phyloP scores from a whole-genome alignment of 345 rosid genomes.

The Moricandia arvensis region DNA sequence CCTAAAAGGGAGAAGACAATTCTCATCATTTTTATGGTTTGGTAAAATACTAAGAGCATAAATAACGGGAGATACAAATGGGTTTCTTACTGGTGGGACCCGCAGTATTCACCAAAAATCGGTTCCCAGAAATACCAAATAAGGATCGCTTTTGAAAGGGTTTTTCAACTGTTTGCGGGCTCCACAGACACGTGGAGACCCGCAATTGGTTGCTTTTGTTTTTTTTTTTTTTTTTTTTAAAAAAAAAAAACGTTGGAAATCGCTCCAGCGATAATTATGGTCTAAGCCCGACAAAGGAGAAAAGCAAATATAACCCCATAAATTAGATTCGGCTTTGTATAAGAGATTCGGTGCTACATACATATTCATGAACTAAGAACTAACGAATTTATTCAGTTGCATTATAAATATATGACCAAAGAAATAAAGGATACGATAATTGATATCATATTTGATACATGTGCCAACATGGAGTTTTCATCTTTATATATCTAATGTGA shows the following conservation, averaged over 20 bases:
- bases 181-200: too few relatives aligned
- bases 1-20: background rate
- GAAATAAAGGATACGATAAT: background rate
- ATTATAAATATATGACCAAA: background rate
- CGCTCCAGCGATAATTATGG: too few relatives aligned
- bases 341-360: conserved; percentile 13
- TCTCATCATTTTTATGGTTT: background rate
- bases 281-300: background rate
- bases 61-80: too few relatives aligned
- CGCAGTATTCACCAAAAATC: too few relatives aligned
- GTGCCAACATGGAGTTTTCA: conserved; percentile 28
- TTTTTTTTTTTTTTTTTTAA: too few relatives aligned
- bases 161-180: too few relatives aligned
- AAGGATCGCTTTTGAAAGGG: too few relatives aligned
- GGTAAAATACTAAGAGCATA: conserved; percentile 16
- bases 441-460: conserved; percentile 13
- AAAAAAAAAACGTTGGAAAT: too few relatives aligned
- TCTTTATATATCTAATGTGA: conserved; percentile 32
- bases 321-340: background rate
- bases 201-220: too few relatives aligned
- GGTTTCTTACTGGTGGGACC: too few relatives aligned
- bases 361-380: background rate
- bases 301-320: background rate
- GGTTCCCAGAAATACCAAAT: too few relatives aligned
- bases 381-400: conserved; percentile 18